Conservation (phyloP, 306 rosid species). For the Delonix regia region DNA sequence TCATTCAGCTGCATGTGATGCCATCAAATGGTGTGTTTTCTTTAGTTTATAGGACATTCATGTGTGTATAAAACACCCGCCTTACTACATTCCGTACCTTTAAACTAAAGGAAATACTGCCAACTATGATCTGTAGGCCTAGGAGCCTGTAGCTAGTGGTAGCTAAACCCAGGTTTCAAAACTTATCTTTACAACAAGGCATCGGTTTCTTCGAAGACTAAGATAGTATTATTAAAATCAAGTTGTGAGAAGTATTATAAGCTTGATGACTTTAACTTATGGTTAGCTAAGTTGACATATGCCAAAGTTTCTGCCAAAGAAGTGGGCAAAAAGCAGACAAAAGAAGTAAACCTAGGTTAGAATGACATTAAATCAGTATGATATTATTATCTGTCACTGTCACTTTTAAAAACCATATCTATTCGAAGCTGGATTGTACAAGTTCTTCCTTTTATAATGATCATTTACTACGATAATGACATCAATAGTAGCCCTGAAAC, state of each 20-base stretch:
- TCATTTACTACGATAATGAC: neutral
- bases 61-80: neutral
- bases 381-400: neutral
- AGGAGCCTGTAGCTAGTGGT: neutral
- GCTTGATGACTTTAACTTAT: constrained; percentile 23
- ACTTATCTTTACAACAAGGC: constrained; percentile 21
- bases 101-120: constrained; percentile 15
- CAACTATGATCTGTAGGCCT: constrained; percentile 19
- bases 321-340: neutral
- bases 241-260: neutral
- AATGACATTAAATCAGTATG: neutral
- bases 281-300: constrained; percentile 33
- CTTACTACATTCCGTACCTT: neutral
- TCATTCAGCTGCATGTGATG: constrained; percentile 13
- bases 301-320: neutral
- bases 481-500: neutral
- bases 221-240: neutral
- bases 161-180: constrained; percentile 24
- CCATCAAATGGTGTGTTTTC: neutral
- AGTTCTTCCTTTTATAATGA: neutral
- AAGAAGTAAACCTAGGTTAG: neutral
- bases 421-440: too few relatives aligned
- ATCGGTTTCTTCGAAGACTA: constrained; percentile 7
- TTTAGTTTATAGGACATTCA: neutral
- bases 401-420: neutral